Base-by-base conservation (phyloP, 78 protist species). In the Dictyostelium brefeldianum region DNA sequence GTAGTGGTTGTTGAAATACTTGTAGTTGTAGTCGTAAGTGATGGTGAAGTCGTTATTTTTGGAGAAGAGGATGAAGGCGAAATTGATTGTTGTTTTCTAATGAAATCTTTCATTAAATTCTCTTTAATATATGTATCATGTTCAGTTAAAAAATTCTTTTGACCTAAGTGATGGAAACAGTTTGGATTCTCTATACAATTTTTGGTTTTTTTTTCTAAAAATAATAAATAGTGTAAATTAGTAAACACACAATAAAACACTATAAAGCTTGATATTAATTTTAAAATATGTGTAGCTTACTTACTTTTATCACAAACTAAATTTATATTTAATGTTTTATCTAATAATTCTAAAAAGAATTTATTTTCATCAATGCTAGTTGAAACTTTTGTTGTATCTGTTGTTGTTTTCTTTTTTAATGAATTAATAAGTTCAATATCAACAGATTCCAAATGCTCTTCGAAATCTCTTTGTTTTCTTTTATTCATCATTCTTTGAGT, bases 161-260 rank as follows among this genome's bases (percentile, higher is more conserved):
- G 83, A 31, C 92, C 92, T 20, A 85, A 50, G 27, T 85, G 62
- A 64, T 85, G 83, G 6, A 75, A 62, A 27, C 92, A 85, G 64
- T 85, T 62, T 27, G 92, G 92, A 43, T 56, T 85, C 29, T 85
- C 83, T 22, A 8, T 47, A 31, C 92, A 85, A 62, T 85, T 85
- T 9, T 47, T 77, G 25, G 51, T 41, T 59, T 18, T 46, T 85
- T 54, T 75, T 27, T 79, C 92, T 85, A 62, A 27, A 27, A 5
- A 53, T 27, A 53, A 41, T 25, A 62, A 17, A 73, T 10, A 31
- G 5, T 46, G 43, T 10, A 31, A 8, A 7, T 29, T 15, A 51
- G 12, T 50, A 36, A 36, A 36, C n/a, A n/a, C n/a, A 36, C 43
- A 36, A 75, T 20, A 25, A 4, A 15, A 29, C 5, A 22, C 14